phyloP scores from a whole-genome alignment of 306 rosid species.

The Trifolium repens region DNA sequence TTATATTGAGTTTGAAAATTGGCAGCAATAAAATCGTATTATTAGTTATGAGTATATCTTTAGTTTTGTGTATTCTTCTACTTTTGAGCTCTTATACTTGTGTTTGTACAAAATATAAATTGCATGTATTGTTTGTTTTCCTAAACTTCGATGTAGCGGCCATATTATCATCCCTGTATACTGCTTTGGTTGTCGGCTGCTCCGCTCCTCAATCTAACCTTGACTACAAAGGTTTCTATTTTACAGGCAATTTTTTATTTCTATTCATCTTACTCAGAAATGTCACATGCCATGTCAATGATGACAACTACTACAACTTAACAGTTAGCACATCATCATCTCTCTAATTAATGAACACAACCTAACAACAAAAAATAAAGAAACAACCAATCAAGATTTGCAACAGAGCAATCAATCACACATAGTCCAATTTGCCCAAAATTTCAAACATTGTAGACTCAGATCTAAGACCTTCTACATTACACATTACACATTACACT shows the following conservation, averaged over 20 bases:
- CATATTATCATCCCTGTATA: background rate
- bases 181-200: background rate
- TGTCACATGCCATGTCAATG: constrained; percentile 7
- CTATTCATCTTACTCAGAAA: background rate
- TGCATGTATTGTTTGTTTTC: background rate
- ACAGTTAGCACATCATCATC: background rate
- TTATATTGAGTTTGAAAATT: background rate
- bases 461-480: constrained; percentile 27
- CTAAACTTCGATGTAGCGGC: background rate
- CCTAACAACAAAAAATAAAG: background rate
- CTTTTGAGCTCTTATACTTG: background rate
- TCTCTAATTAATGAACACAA: background rate
- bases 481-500: background rate
- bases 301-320: constrained; percentile 3
- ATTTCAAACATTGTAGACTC: background rate
- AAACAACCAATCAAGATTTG: constrained; percentile 24
- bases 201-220: background rate
- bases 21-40: background rate
- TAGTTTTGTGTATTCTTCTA: background rate
- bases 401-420: constrained; percentile 26
- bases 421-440: constrained; percentile 27
- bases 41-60: background rate
- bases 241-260: background rate
- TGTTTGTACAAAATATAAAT: background rate
- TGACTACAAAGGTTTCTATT: background rate